phyloP scores from a whole-genome alignment of 2,329 filamentous ascomycete species.

The Penicillium sp. region DNA sequence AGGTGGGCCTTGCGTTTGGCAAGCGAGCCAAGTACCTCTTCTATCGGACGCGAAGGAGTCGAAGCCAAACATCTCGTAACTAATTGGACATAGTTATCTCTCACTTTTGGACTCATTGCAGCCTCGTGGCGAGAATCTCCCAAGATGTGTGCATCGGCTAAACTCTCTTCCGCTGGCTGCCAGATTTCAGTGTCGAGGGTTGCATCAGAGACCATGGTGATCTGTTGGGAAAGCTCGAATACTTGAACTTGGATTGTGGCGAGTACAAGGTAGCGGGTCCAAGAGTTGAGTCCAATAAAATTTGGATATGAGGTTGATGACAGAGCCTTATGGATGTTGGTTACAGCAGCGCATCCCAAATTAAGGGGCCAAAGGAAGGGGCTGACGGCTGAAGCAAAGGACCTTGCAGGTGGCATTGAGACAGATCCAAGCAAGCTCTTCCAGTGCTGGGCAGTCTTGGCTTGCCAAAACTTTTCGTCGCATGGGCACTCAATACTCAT shows the following conservation, averaged over 20 bases:
- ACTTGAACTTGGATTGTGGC: slow-evolving; percentile 6
- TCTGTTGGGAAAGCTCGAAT: slow-evolving; percentile 8
- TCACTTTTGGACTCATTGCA: neutral
- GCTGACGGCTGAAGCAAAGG: slow-evolving; percentile 5
- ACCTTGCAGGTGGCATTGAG: slow-evolving; percentile 4
- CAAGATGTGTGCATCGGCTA: neutral
- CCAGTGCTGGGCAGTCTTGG: slow-evolving; percentile 8
- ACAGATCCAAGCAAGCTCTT: slow-evolving; percentile 8
- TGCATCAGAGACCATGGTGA: neutral
- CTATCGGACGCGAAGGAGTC: neutral
- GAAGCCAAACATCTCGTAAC: neutral
- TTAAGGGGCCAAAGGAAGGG: slow-evolving; percentile 4
- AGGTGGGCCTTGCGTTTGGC: neutral
- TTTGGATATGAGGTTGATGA: neutral
- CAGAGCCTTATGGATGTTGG: neutral
- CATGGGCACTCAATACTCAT: slow-evolving; percentile 11
- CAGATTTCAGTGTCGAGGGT: neutral
- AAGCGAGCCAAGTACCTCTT: neutral
- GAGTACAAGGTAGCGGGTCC: slow-evolving; percentile 11
- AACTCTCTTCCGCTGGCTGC: neutral
- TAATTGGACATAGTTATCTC: neutral
- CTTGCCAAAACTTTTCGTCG: slow-evolving; percentile 12
- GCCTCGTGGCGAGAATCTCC: neutral
- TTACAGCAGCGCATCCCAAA: neutral
- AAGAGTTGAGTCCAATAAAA: slow-evolving; percentile 6